phyloP scores from a whole-genome alignment of 805 yeast species.

The Hanseniaspora mollemarum region DNA sequence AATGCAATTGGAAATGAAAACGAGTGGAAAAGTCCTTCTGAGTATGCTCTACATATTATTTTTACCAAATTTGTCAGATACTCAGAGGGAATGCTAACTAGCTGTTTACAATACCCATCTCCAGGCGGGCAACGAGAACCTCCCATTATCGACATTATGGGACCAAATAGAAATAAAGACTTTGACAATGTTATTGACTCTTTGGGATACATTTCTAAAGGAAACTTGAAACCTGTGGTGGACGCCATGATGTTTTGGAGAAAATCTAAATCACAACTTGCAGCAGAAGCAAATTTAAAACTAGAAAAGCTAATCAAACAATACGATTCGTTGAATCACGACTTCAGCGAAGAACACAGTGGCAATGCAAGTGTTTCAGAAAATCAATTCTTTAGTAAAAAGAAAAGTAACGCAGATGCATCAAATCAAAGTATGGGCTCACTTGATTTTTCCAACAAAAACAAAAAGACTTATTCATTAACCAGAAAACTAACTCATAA shows the following conservation, averaged over 20 bases:
- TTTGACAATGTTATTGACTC: constrained; percentile 81
- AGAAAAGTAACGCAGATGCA: neutral
- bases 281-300: constrained; percentile 49
- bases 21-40: constrained; percentile 56
- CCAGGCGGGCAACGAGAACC: constrained; percentile 47
- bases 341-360: constrained; percentile 2
- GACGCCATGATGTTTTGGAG: constrained; percentile 99
- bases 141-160: constrained; percentile 61
- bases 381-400: neutral
- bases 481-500: constrained; percentile 14
- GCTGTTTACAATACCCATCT: constrained; percentile 54
- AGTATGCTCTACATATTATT: constrained; percentile 84
- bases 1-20: neutral
- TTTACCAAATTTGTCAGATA: constrained; percentile 92
- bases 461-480: constrained; percentile 3
- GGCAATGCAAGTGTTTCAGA: neutral
- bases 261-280: constrained; percentile 79
- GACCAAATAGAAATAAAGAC: constrained; percentile 74
- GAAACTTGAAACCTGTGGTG: constrained; percentile 87
- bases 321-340: constrained; percentile 21
- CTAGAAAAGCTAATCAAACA: constrained; percentile 36
- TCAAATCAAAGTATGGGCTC: neutral
- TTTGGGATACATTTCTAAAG: constrained; percentile 78
- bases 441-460: neutral
- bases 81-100: constrained; percentile 75